phyloP scores from a whole-genome alignment of 1,284 basidiomycete genomes.

The Ceratobasidium sp. region DNA sequence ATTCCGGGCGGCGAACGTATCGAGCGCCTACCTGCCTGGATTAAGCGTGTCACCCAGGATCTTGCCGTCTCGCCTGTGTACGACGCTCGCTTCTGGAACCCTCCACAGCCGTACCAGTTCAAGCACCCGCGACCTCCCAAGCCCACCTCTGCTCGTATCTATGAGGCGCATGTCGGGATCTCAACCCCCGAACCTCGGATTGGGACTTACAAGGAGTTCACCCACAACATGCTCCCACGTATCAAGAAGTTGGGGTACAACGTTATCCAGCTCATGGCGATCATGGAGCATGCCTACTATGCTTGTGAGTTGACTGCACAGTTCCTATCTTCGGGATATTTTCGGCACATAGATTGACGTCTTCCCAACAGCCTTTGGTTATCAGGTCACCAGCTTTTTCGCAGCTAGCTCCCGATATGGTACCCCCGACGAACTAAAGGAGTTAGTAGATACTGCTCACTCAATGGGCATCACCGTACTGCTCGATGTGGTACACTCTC shows the following conservation, averaged over 20 bases:
- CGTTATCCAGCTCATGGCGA: conserved; percentile 95
- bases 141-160: conserved; percentile 83
- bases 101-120: conserved; percentile 84
- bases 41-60: conserved; percentile 94
- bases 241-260: conserved; percentile 96
- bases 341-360: conserved; percentile 23
- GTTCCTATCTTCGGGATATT: conserved; percentile 4
- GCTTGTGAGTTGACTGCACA: conserved; percentile 72
- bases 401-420: conserved; percentile 96
- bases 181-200: conserved; percentile 88
- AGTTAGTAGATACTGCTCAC: conserved; percentile 94
- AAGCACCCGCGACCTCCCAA: conserved; percentile 79
- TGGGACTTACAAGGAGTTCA: conserved; percentile 97
- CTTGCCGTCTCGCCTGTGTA: conserved; percentile 89
- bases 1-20: conserved; percentile 79
- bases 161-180: conserved; percentile 98
- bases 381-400: conserved; percentile 98
- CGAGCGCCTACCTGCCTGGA: conserved; percentile 94
- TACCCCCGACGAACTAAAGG: conserved; percentile 93
- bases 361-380: conserved; percentile 81
- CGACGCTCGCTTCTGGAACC: conserved; percentile 99
- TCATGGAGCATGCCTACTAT: conserved; percentile 99
- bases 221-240: conserved; percentile 81
- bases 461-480: conserved; percentile 92
- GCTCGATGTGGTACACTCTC: conserved; percentile 96